phyloP scores from a whole-genome alignment of 192 early-diverging fungal species.

The Coemansia sp. region DNA sequence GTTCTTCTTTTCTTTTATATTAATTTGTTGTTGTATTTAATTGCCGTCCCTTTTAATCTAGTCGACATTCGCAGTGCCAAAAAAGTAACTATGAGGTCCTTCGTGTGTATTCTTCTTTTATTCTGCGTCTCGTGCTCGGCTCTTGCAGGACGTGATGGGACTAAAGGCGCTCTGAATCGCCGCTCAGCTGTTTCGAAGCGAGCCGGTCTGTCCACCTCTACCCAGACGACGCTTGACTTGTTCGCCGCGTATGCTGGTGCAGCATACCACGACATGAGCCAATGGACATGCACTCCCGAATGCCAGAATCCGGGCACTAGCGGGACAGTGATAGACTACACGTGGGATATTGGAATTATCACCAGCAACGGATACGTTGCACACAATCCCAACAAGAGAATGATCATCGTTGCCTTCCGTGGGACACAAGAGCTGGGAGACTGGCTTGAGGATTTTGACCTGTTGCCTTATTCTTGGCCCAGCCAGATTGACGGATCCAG shows the following conservation, averaged over 20 bases:
- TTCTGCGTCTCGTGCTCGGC: background rate
- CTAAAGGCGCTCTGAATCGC: background rate
- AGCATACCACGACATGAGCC: conserved; percentile 12
- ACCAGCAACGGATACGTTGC: conserved; percentile 36
- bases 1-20: too few relatives aligned
- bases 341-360: conserved; percentile 17
- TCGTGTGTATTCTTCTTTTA: background rate
- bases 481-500: conserved; percentile 11
- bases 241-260: conserved; percentile 41
- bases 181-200: background rate
- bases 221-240: conserved; percentile 11
- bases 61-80: too few relatives aligned
- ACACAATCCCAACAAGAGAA: conserved; percentile 11
- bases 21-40: too few relatives aligned
- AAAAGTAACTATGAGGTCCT: too few relatives aligned
- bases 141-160: background rate
- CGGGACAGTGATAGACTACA: conserved; percentile 21
- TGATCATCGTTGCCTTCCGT: conserved; percentile 30
- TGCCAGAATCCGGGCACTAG: conserved; percentile 24
- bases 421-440: conserved; percentile 19
- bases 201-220: background rate
- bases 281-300: conserved; percentile 29
- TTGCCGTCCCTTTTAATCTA: too few relatives aligned
- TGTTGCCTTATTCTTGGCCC: conserved; percentile 11
- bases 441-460: conserved; percentile 17